Conservation (phyloP, 306 rosid genomes). For the Quercus rubra region DNA sequence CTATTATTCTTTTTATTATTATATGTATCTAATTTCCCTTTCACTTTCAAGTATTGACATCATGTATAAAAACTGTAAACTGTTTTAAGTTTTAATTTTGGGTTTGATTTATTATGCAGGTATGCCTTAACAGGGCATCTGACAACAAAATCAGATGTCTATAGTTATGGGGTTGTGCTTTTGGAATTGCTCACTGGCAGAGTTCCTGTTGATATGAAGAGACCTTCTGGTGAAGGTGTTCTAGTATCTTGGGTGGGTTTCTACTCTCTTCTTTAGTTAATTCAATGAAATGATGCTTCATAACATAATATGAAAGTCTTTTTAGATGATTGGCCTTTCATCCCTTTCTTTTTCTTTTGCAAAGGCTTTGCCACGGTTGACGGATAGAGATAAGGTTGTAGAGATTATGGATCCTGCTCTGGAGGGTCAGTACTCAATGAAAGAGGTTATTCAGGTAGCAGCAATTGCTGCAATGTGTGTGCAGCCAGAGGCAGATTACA, state of each 20-base stretch:
- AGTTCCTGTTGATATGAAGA: slow-evolving; percentile 93
- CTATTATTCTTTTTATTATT: background rate
- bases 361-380: slow-evolving; percentile 86
- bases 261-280: background rate
- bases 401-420: slow-evolving; percentile 86
- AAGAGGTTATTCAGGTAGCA: slow-evolving; percentile 92
- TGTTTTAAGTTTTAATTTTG: background rate
- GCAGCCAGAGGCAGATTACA: slow-evolving; percentile 90
- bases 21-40: background rate
- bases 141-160: slow-evolving; percentile 93
- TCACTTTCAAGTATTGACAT: background rate
- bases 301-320: background rate
- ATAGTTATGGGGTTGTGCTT: slow-evolving; percentile 90
- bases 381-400: slow-evolving; percentile 79
- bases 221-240: slow-evolving; percentile 85
- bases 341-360: slow-evolving; percentile 6
- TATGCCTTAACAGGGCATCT: slow-evolving; percentile 96
- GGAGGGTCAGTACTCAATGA: slow-evolving; percentile 88
- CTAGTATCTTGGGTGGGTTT: slow-evolving; percentile 89
- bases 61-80: background rate
- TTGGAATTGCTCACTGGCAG: slow-evolving; percentile 90
- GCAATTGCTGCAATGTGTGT: slow-evolving; percentile 97
- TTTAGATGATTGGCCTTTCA: background rate
- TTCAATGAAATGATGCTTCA: background rate
- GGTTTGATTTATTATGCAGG: slow-evolving; percentile 45